phyloP scores from a whole-genome alignment of 1,284 basidiomycete genomes.

The Ganoderma meredithae region DNA sequence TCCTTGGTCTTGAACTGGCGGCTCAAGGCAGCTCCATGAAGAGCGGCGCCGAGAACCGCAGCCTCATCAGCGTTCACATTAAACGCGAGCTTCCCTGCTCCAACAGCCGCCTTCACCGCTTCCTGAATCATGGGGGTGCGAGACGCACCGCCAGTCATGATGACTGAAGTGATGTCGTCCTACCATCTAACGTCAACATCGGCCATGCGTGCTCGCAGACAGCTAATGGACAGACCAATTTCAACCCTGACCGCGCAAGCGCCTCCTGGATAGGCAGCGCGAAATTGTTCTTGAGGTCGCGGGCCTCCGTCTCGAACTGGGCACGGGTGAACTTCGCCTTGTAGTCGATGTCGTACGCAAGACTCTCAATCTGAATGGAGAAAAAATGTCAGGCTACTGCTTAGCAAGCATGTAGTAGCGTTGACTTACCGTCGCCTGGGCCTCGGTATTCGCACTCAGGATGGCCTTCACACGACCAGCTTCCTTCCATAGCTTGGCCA shows the following conservation, averaged over 20 bases:
- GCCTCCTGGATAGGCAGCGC: constrained; percentile 83
- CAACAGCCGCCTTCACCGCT: constrained; percentile 79
- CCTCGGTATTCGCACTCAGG: constrained; percentile 91
- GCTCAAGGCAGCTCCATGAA: constrained; percentile 90
- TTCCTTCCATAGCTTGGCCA: constrained; percentile 96
- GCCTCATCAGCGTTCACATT: constrained; percentile 99
- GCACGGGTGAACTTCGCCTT: constrained; percentile 79
- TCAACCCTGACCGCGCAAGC: constrained; percentile 72
- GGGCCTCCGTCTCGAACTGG: constrained; percentile 78
- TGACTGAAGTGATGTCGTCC: constrained; percentile 87
- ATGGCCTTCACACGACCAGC: constrained; percentile 92
- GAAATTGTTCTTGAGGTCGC: constrained; percentile 70
- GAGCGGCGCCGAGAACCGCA: constrained; percentile 92
- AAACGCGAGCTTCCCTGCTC: constrained; percentile 84
- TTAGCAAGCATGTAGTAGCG: constrained; percentile 11
- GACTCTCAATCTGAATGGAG: constrained; percentile 77
- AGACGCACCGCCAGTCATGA: constrained; percentile 90
- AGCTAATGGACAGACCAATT: constrained; percentile 51
- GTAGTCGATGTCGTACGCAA: constrained; percentile 93
- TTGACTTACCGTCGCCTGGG: constrained; percentile 67
- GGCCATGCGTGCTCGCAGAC: not conserved
- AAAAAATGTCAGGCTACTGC: constrained; percentile 13
- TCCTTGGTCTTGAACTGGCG: constrained; percentile 96
- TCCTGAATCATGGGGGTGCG: constrained; percentile 93
- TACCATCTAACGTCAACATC: constrained; percentile 36